Conservation (phyloP, 306 rosid genomes). For the Gastrolobium villosum region DNA sequence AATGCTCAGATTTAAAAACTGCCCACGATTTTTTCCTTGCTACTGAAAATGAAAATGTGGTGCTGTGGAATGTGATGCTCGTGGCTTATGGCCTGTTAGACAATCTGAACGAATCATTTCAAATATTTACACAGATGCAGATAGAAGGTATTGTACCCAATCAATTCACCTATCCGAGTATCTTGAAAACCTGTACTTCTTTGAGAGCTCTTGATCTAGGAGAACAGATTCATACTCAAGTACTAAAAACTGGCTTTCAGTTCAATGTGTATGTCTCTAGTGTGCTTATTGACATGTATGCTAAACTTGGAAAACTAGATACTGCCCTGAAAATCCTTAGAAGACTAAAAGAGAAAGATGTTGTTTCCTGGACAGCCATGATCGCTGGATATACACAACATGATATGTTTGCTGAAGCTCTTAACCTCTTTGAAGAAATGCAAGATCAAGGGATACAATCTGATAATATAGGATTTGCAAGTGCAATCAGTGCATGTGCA, state of each 20-base stretch:
- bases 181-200: slow-evolving; percentile 84
- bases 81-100: slow-evolving; percentile 82
- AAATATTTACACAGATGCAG: slow-evolving; percentile 78
- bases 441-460: slow-evolving; percentile 67
- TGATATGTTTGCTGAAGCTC: slow-evolving; percentile 74
- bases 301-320: slow-evolving; percentile 77
- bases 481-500: slow-evolving; percentile 86
- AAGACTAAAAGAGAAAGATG: slow-evolving; percentile 68
- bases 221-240: slow-evolving; percentile 83
- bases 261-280: slow-evolving; percentile 80
- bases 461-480: slow-evolving; percentile 85
- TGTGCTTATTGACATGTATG: slow-evolving; percentile 91
- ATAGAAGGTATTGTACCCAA: slow-evolving; percentile 83
- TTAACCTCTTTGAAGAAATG: slow-evolving; percentile 79
- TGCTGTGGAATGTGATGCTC: slow-evolving; percentile 90
- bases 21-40: slow-evolving; percentile 79
- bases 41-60: slow-evolving; percentile 78
- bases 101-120: slow-evolving; percentile 67
- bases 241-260: slow-evolving; percentile 85
- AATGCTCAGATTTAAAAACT: slow-evolving; percentile 74
- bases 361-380: slow-evolving; percentile 94
- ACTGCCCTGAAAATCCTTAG: slow-evolving; percentile 71
- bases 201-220: slow-evolving; percentile 79
- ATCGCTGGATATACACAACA: slow-evolving; percentile 85
- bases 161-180: slow-evolving; percentile 89